These are phyloP conservation scores for Aspergillus vadensis DNA, from an alignment of 2,329 filamentous ascomycete species.

Conservation along the genomic window DNA sequence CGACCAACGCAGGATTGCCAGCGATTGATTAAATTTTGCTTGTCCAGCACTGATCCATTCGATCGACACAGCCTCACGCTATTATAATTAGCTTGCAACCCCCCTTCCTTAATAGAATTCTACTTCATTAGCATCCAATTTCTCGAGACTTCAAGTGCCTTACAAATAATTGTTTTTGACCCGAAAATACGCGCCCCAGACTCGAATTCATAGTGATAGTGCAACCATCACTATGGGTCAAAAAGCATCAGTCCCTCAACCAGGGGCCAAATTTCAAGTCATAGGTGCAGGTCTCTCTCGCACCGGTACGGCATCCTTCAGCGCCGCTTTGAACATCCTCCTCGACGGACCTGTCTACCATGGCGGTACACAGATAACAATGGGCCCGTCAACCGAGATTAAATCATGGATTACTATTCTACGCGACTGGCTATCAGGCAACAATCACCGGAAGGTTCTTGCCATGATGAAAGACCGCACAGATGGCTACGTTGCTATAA, in stretches of 20 bases:
- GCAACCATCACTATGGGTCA: constrained; percentile 3
- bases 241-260: constrained; percentile 3
- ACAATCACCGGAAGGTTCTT: background rate
- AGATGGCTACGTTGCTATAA: constrained; percentile 50
- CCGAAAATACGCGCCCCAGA: too few relatives aligned
- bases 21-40: too few relatives aligned
- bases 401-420: constrained; percentile 27
- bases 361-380: constrained; percentile 46
- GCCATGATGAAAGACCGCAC: constrained; percentile 13
- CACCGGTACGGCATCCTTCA: constrained; percentile 56
- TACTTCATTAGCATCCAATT: too few relatives aligned
- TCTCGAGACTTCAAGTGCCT: too few relatives aligned
- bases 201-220: background rate
- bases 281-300: constrained; percentile 40
- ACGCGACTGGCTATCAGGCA: background rate
- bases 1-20: too few relatives aligned
- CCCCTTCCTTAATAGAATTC: too few relatives aligned
- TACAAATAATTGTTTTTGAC: too few relatives aligned
- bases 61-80: too few relatives aligned
- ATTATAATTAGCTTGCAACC: too few relatives aligned
- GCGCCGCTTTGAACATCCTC: constrained; percentile 50
- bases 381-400: constrained; percentile 25
- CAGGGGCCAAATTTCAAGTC: constrained; percentile 22
- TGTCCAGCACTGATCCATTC: too few relatives aligned
- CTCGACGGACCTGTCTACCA: constrained; percentile 54